Evolutionary conservation across 2,329 filamentous ascomycete species (phyloP).

Genomic region (Zymoseptoria pseudotritici): DNA sequence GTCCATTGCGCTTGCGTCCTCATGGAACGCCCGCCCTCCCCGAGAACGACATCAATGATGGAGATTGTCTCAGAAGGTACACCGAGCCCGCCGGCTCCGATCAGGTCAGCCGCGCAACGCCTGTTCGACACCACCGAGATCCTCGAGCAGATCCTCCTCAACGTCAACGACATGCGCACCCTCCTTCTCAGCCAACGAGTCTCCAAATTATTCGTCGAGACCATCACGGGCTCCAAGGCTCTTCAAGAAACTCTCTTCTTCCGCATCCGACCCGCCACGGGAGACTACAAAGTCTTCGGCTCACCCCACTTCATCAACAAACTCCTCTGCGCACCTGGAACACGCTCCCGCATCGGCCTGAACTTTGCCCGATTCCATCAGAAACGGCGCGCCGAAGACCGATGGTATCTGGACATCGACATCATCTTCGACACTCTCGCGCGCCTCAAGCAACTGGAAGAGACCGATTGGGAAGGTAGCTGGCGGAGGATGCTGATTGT

Average conservation of each 20-base stretch:
- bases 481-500: not conserved
- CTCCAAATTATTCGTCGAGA: conserved; percentile 9
- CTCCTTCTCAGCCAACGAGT: conserved; percentile 15
- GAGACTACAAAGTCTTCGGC: not conserved
- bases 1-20: too few species aligned
- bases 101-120: not conserved
- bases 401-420: not conserved
- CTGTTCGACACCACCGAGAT: conserved; percentile 2
- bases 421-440: not conserved
- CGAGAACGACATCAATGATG: not conserved
- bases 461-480: not conserved
- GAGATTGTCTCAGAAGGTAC: not conserved
- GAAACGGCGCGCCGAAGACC: not conserved
- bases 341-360: not conserved
- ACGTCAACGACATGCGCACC: conserved; percentile 12
- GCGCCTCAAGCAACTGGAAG: not conserved
- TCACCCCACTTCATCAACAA: not conserved
- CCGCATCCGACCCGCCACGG: not conserved
- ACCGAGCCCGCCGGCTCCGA: not conserved
- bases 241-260: conserved; percentile 18
- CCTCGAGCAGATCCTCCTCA: conserved; percentile 8
- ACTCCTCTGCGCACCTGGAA: too few species aligned
- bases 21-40: too few species aligned
- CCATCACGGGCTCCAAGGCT: conserved; percentile 10
- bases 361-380: not conserved